These are phyloP conservation scores for Delonix regia DNA, from an alignment of 306 rosid species.

Conservation along the genomic window DNA sequence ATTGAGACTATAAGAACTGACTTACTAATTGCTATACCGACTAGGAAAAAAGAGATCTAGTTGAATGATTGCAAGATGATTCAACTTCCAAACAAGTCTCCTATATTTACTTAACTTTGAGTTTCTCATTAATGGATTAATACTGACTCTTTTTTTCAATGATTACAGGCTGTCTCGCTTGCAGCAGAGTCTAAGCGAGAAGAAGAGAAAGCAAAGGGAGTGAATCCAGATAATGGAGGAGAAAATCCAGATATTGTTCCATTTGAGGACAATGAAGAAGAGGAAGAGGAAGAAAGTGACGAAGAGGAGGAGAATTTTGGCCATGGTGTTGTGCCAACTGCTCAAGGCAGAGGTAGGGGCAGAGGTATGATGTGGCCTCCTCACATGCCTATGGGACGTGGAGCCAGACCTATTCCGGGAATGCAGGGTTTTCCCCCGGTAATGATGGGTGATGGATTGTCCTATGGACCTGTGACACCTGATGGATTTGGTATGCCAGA, in stretches of 20 bases:
- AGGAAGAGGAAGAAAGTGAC: constrained; percentile 99
- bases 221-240: constrained; percentile 82
- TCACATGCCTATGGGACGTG: constrained; percentile 87
- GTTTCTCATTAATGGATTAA: constrained; percentile 24
- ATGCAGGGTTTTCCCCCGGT: constrained; percentile 88
- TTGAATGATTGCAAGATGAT: not conserved
- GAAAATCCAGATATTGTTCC: constrained; percentile 98
- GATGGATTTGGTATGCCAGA: constrained; percentile 96
- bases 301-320: constrained; percentile 91
- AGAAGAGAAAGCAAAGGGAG: constrained; percentile 99
- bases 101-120: not conserved
- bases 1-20: not conserved
- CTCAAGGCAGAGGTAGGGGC: constrained; percentile 94
- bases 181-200: constrained; percentile 97
- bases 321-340: constrained; percentile 63
- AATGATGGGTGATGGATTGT: constrained; percentile 94
- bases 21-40: not conserved
- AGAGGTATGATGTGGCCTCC: constrained; percentile 98
- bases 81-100: not conserved
- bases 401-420: constrained; percentile 93
- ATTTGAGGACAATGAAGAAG: constrained; percentile 99
- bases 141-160: constrained; percentile 12
- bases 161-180: constrained; percentile 75
- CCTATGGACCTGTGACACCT: constrained; percentile 85
- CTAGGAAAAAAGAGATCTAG: not conserved